Evolutionary conservation across 78 protist species (phyloP).

Genomic region (Polysphondylium violaceum): DNA sequence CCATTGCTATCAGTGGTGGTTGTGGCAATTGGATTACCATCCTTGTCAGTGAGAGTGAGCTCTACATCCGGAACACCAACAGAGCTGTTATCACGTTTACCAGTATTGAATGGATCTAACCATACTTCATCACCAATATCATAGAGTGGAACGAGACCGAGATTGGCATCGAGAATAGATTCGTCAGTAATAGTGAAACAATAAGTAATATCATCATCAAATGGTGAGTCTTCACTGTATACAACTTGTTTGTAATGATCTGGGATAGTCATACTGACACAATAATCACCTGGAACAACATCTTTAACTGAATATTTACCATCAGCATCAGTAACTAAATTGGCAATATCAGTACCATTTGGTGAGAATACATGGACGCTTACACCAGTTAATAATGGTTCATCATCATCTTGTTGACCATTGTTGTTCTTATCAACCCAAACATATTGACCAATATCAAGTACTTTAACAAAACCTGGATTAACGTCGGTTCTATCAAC

Average conservation of each 20-base stretch:
- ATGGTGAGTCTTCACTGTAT: neutral
- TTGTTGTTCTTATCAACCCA: constrained; percentile 19
- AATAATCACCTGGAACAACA: constrained; percentile 23
- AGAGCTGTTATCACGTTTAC: neutral
- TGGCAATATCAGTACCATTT: constrained; percentile 2
- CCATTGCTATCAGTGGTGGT: constrained; percentile 34
- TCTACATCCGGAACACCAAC: neutral
- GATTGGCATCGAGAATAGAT: neutral
- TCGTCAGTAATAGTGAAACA: neutral
- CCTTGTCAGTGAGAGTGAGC: neutral
- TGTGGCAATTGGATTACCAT: neutral
- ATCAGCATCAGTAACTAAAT: neutral
- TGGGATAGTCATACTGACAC: constrained; percentile 16
- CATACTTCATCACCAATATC: neutral
- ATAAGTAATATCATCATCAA: neutral
- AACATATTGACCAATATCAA: neutral
- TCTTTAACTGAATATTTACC: constrained; percentile 11
- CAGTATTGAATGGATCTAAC: neutral
- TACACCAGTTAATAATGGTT: constrained; percentile 18
- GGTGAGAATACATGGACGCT: neutral
- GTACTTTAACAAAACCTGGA: constrained; percentile 3
- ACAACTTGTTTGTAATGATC: neutral
- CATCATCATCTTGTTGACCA: neutral
- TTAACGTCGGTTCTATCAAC: neutral
- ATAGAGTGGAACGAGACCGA: neutral